A percentile compares a stretch with the other conserved stretches of the same genome.
Conservation (phyloP, 306 rosid genomes). For the Cotoneaster glaucophyllus region DNA sequence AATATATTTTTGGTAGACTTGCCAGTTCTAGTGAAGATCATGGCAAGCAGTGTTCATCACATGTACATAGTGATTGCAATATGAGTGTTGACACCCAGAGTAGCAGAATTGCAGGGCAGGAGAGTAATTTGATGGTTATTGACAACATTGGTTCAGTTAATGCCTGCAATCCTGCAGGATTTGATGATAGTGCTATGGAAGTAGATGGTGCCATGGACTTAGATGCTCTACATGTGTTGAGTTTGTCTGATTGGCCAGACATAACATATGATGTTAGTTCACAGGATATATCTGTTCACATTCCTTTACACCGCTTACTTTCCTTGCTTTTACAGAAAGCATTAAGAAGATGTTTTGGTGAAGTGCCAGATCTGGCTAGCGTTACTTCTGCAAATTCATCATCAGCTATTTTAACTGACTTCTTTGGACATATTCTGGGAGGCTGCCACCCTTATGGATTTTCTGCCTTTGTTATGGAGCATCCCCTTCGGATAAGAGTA, state of each 20-base stretch:
- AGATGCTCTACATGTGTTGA: slow-evolving; percentile 49
- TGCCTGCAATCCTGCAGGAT: slow-evolving; percentile 18
- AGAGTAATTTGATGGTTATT: slow-evolving; percentile 25
- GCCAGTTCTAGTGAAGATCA: slow-evolving; percentile 57
- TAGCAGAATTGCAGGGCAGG: slow-evolving; percentile 29
- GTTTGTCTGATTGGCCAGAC: slow-evolving; percentile 78
- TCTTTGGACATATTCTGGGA: slow-evolving; percentile 63
- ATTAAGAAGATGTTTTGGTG: slow-evolving; percentile 60
- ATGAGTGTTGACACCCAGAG: slow-evolving; percentile 23
- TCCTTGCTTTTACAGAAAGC: slow-evolving; percentile 79
- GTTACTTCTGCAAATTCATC: slow-evolving; percentile 31
- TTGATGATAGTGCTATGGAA: slow-evolving; percentile 50
- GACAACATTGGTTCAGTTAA: slow-evolving; percentile 37
- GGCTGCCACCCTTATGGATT: slow-evolving; percentile 90
- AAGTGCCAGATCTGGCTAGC: slow-evolving; percentile 34
- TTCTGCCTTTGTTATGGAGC: slow-evolving; percentile 92
- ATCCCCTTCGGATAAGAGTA: slow-evolving; percentile 85
- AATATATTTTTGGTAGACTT: slow-evolving; percentile 49
- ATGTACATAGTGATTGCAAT: slow-evolving; percentile 19
- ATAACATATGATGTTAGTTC: slow-evolving; percentile 80
- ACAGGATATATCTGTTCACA: slow-evolving; percentile 79
- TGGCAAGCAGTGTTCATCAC: slow-evolving; percentile 31
- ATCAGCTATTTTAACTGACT: slow-evolving; percentile 40
- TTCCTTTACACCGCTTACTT: slow-evolving; percentile 81
- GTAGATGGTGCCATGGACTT: slow-evolving; percentile 47